Conservation (phyloP, 2,329 filamentous ascomycete species). For the Colletotrichum liaoningense region DNA sequence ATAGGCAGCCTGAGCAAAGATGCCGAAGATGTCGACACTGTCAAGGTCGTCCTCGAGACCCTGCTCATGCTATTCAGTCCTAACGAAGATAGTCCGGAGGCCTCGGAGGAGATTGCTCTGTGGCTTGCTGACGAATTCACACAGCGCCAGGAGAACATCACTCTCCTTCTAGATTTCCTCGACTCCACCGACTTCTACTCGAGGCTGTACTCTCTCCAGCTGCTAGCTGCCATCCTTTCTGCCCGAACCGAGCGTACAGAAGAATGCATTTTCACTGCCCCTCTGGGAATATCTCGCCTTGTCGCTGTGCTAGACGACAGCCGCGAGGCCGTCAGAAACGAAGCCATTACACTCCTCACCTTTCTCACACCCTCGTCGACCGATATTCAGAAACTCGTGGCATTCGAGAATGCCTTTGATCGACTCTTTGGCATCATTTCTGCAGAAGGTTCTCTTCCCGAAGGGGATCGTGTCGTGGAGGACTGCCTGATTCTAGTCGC, state of each 20-base stretch:
- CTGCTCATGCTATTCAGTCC: slow-evolving; percentile 89
- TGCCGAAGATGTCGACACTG: slow-evolving; percentile 93
- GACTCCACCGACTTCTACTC: slow-evolving; percentile 91
- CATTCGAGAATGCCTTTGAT: slow-evolving; percentile 94
- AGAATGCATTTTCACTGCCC: slow-evolving; percentile 91
- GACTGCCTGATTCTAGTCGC: slow-evolving; percentile 92
- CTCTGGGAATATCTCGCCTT: slow-evolving; percentile 86
- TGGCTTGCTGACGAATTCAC: slow-evolving; percentile 99
- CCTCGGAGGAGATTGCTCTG: slow-evolving; percentile 93
- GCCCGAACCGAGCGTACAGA: slow-evolving; percentile 92
- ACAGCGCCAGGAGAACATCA: slow-evolving; percentile 96
- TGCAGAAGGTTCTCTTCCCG: slow-evolving; percentile 81
- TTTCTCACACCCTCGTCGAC: slow-evolving; percentile 87
- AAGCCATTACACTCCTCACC: slow-evolving; percentile 87
- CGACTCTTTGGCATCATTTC: slow-evolving; percentile 85
- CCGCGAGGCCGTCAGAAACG: slow-evolving; percentile 88
- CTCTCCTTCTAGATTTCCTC: slow-evolving; percentile 87
- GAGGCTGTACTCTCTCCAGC: slow-evolving; percentile 88
- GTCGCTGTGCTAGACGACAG: slow-evolving; percentile 87
- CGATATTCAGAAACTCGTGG: slow-evolving; percentile 94
- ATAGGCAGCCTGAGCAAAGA: slow-evolving; percentile 89
- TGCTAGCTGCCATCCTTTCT: slow-evolving; percentile 86
- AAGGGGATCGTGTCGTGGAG: slow-evolving; percentile 89
- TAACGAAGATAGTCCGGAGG: slow-evolving; percentile 82
- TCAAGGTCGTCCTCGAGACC: slow-evolving; percentile 95